Conservation (phyloP, 257 asterid genomes). For the Solanum paucissectum region DNA sequence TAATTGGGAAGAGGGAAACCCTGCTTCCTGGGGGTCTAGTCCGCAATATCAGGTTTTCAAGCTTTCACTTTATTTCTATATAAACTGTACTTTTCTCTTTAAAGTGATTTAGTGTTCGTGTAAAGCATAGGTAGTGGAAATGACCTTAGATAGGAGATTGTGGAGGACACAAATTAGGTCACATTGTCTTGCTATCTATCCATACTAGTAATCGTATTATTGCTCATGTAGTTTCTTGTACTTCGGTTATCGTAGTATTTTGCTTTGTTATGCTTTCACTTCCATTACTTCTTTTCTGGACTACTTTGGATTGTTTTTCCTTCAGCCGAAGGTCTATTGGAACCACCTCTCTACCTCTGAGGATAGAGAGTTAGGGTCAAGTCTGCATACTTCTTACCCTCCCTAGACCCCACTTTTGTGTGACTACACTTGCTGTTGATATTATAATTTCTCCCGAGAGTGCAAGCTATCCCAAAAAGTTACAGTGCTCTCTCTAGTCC, state of each 20-base stretch:
- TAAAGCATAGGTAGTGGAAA: not conserved
- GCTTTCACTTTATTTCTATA: not conserved
- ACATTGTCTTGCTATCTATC: not conserved
- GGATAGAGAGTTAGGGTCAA: not conserved
- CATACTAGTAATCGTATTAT: not conserved
- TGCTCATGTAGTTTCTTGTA: not conserved
- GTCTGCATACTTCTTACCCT: not conserved
- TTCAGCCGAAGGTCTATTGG: not conserved
- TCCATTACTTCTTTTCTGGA: not conserved
- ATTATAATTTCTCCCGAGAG: not conserved
- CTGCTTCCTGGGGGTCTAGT: conserved; percentile 95
- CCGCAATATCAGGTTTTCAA: conserved; percentile 83
- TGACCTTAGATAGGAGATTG: not conserved
- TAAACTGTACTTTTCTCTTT: not conserved
- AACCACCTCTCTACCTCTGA: not conserved
- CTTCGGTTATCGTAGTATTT: not conserved
- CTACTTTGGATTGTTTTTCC: not conserved
- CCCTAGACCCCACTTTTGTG: not conserved
- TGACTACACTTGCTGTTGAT: not conserved
- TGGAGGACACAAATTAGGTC: not conserved
- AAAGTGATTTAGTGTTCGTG: not conserved
- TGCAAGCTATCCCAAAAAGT: not conserved
- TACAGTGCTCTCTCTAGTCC: not conserved
- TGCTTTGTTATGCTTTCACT: not conserved
- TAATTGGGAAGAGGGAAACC: conserved; percentile 93